These are phyloP conservation scores for Phyllosticta ampelicida DNA, from an alignment of 2,329 filamentous ascomycete genomes.

Conservation along the genomic window DNA sequence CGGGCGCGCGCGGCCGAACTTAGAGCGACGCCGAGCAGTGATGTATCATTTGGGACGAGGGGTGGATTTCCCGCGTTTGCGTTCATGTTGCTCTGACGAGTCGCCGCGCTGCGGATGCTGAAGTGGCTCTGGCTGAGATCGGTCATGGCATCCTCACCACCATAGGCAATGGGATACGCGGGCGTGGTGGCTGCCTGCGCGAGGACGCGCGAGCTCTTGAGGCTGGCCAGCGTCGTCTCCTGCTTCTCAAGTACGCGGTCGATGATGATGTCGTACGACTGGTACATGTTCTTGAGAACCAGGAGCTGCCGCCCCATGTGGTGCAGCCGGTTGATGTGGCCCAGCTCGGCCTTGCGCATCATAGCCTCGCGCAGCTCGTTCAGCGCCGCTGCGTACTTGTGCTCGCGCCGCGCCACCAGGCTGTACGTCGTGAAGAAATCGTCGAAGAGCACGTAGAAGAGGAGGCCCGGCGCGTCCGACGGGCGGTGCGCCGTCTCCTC, in stretches of 20 bases:
- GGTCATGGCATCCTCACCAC: slow-evolving; percentile 20
- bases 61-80: not conserved
- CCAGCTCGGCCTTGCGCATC: slow-evolving; percentile 38
- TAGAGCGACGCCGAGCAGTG: slow-evolving; percentile 34
- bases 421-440: slow-evolving; percentile 52
- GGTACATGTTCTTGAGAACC: slow-evolving; percentile 50
- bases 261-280: slow-evolving; percentile 50
- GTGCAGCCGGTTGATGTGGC: slow-evolving; percentile 44
- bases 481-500: slow-evolving; percentile 36
- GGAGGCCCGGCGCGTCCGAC: slow-evolving; percentile 46
- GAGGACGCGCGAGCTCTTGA: slow-evolving; percentile 33
- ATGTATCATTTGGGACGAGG: slow-evolving; percentile 25
- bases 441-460: slow-evolving; percentile 59
- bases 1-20: slow-evolving; percentile 43
- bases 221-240: slow-evolving; percentile 31
- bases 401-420: slow-evolving; percentile 40
- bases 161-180: slow-evolving; percentile 13
- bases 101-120: slow-evolving; percentile 15
- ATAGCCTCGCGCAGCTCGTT: slow-evolving; percentile 43
- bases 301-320: slow-evolving; percentile 50
- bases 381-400: slow-evolving; percentile 38
- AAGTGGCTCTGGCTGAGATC: not conserved
- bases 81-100: not conserved
- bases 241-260: slow-evolving; percentile 44
- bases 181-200: not conserved